Evolutionary conservation across 352 stramenopile species (phyloP).

Genomic region (Thraustochytrium striatum): DNA sequence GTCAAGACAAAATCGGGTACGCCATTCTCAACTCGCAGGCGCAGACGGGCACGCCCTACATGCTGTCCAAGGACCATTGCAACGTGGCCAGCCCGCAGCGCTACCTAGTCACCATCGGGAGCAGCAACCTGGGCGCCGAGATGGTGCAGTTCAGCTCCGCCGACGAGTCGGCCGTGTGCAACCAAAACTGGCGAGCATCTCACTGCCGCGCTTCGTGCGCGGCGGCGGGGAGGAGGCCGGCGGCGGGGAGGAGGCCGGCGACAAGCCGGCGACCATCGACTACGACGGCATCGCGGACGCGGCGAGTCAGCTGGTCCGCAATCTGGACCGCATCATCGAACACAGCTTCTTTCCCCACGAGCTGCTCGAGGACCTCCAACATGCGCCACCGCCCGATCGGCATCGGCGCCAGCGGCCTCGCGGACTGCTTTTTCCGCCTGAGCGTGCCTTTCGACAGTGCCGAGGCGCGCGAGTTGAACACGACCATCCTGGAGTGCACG

Average conservation of each 20-base stretch:
- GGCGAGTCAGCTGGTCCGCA: slow-evolving; percentile 90
- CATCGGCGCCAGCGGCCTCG: slow-evolving; percentile 95
- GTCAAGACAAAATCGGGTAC: slow-evolving; percentile 98
- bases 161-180: slow-evolving; percentile 98
- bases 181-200: no score
- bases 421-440: slow-evolving; percentile 95
- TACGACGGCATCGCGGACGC: slow-evolving; percentile 72
- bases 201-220: no score
- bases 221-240: no score
- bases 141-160: slow-evolving; percentile 96
- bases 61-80: slow-evolving; percentile 98
- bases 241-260: no score
- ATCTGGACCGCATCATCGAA: slow-evolving; percentile 98
- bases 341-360: slow-evolving; percentile 97
- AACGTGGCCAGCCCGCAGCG: slow-evolving; percentile 98
- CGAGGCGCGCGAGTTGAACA: slow-evolving; percentile 87
- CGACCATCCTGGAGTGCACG: slow-evolving; percentile 99
- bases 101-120: slow-evolving; percentile 98
- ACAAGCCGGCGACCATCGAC: no score
- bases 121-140: slow-evolving; percentile 97
- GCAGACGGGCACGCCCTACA: slow-evolving; percentile 98
- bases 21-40: slow-evolving; percentile 96
- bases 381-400: slow-evolving; percentile 95
- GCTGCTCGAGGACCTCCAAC: slow-evolving; percentile 81
- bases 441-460: slow-evolving; percentile 90